Evolutionary conservation across 176 grass and related monocot genomes (phyloP).

Genomic region (Puya raimondii): DNA sequence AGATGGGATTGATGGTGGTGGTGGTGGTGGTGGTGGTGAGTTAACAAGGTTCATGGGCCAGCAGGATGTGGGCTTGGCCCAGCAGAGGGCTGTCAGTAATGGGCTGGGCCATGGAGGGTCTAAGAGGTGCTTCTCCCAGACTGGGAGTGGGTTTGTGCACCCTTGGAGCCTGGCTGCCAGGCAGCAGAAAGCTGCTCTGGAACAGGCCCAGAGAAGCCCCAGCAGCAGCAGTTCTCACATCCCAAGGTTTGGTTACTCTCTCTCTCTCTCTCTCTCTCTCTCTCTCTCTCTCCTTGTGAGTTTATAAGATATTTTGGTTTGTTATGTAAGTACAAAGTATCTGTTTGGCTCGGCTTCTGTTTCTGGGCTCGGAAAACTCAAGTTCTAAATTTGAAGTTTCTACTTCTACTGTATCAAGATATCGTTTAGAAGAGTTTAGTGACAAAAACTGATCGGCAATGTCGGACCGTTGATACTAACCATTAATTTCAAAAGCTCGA

Average conservation of each 20-base stretch:
- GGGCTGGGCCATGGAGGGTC: not conserved
- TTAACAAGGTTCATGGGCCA: not conserved
- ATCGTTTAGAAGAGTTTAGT: too few relatives aligned
- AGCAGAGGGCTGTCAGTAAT: not conserved
- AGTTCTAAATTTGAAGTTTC: too few relatives aligned
- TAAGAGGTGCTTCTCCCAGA: slow-evolving; percentile 20
- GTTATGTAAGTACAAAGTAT: too few relatives aligned
- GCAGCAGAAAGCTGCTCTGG: slow-evolving; percentile 40
- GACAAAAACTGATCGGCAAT: too few relatives aligned
- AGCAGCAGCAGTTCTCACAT: slow-evolving; percentile 11
- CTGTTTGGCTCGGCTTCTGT: too few relatives aligned
- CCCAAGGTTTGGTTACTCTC: slow-evolving; percentile 24
- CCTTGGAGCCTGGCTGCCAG: slow-evolving; percentile 41
- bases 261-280: not conserved
- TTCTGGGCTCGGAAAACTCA: too few relatives aligned
- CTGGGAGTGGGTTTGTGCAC: slow-evolving; percentile 26
- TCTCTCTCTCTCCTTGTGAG: not conserved
- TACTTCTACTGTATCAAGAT: too few relatives aligned
- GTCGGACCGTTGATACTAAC: too few relatives aligned
- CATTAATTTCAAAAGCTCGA: too few relatives aligned
- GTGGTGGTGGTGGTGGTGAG: slow-evolving; percentile 5
- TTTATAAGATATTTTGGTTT: not conserved
- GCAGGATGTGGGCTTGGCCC: not conserved
- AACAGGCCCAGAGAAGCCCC: slow-evolving; percentile 29
- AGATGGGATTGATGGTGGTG: slow-evolving; percentile 19